Evolutionary conservation across 139 green algal genomes (phyloP).

Genomic region (Chlorella sp.): DNA sequence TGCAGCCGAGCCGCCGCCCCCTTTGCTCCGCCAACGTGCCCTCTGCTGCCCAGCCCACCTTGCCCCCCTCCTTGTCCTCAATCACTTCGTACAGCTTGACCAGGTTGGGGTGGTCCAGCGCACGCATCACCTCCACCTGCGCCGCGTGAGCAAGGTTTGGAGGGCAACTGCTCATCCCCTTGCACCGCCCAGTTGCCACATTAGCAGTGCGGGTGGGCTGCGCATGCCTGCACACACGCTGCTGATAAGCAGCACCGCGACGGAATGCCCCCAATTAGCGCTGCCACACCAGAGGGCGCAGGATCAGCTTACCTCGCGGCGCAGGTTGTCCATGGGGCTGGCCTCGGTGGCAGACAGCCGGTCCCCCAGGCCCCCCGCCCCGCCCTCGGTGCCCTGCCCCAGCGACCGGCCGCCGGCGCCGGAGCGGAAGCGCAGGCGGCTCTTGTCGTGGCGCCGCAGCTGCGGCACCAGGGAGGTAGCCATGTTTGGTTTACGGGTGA

Average conservation of each 20-base stretch:
- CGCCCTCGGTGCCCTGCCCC: too few relatives aligned
- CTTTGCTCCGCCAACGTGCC: not conserved
- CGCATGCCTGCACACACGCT: too few relatives aligned
- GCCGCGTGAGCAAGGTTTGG: too few relatives aligned
- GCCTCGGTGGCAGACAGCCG: too few relatives aligned
- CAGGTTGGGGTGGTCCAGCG: slow-evolving; percentile 86
- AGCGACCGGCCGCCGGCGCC: not conserved
- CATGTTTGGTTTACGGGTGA: too few relatives aligned
- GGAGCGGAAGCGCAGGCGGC: slow-evolving; percentile 2
- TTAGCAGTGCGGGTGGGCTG: too few relatives aligned
- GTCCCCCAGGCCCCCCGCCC: too few relatives aligned
- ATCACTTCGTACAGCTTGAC: slow-evolving; percentile 83
- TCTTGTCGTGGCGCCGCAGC: slow-evolving; percentile 24
- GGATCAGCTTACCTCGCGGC: slow-evolving; percentile 46
- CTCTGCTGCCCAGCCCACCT: slow-evolving; percentile 32
- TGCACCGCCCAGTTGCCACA: too few relatives aligned
- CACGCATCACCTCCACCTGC: slow-evolving; percentile 67
- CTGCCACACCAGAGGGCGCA: too few relatives aligned
- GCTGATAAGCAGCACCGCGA: too few relatives aligned
- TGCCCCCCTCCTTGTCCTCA: slow-evolving; percentile 64
- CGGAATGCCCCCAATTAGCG: too few relatives aligned
- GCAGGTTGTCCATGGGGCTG: slow-evolving; percentile 27
- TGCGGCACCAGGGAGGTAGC: slow-evolving; percentile 18
- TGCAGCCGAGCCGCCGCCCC: not conserved
- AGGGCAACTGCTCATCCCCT: too few relatives aligned